Percentiles rank a stretch among this genome's conserved stretches.
Evolutionary conservation across 202 grass and related monocot genomes (phyloP).

Genomic region (Dendrocalamus latiflorus): DNA sequence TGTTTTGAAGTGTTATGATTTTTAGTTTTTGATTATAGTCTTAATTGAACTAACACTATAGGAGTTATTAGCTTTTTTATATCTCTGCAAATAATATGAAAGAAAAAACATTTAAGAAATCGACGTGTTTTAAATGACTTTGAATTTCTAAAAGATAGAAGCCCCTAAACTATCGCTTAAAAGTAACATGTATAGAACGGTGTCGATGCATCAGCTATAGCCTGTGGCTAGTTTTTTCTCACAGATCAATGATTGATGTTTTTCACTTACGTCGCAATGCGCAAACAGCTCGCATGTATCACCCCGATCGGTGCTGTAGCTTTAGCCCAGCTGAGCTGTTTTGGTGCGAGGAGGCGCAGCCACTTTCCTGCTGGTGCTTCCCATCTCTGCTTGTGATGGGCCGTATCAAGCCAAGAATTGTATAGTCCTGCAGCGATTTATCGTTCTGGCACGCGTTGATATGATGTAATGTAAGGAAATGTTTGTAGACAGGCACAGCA

Average conservation of each 20-base stretch:
- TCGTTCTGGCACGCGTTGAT: background rate
- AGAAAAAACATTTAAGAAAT: too few species aligned
- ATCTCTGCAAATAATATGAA: too few species aligned
- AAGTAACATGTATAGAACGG: too few species aligned
- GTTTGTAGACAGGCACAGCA: background rate
- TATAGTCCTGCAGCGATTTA: background rate
- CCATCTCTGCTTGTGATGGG: background rate
- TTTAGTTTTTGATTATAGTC: too few species aligned
- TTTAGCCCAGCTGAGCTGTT: background rate
- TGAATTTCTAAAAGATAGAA: too few species aligned
- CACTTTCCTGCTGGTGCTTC: background rate
- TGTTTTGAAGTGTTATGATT: too few species aligned
- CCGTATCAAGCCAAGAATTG: background rate
- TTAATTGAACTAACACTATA: too few species aligned
- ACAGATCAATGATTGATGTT: slow-evolving; percentile 42
- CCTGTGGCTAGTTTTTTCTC: background rate
- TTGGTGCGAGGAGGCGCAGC: background rate
- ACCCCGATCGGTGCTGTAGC: background rate
- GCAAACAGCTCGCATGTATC: background rate
- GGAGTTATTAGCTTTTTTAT: too few species aligned
- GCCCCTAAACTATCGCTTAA: too few species aligned
- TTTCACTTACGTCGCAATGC: background rate
- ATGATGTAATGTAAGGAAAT: background rate
- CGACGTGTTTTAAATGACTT: too few species aligned
- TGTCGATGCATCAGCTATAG: too few species aligned